A percentile compares a stretch with the other conserved stretches of the same genome.
Conservation (phyloP, 2,329 filamentous ascomycete genomes). For the Pseudogymnoascus sp. region DNA sequence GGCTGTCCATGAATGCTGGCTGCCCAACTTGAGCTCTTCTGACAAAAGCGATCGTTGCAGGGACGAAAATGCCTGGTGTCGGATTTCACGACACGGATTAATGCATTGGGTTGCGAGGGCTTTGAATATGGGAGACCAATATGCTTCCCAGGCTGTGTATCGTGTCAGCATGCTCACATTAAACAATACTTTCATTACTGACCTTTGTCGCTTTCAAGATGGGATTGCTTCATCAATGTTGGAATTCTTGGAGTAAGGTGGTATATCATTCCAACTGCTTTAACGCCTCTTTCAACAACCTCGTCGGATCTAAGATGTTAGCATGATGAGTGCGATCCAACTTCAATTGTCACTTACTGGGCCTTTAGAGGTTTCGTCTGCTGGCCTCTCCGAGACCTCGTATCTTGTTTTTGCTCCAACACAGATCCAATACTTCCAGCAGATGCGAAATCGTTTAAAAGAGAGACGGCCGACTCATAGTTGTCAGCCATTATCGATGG, state of each 20-base stretch:
- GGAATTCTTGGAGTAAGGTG: conserved; percentile 76
- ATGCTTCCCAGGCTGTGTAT: conserved; percentile 80
- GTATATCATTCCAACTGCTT: conserved; percentile 74
- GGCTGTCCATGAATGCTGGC: conserved; percentile 86
- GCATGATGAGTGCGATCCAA: conserved; percentile 17
- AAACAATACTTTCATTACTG: conserved; percentile 22
- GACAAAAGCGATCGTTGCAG: conserved; percentile 82
- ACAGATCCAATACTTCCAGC: conserved; percentile 66
- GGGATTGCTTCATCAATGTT: conserved; percentile 82
- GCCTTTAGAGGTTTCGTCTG: conserved; percentile 47
- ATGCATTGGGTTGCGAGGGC: conserved; percentile 83
- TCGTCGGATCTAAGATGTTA: conserved; percentile 52
- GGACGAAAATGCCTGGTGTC: conserved; percentile 77
- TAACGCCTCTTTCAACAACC: conserved; percentile 67
- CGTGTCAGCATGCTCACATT: conserved; percentile 20
- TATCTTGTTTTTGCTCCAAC: conserved; percentile 62
- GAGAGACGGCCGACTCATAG: conserved; percentile 76
- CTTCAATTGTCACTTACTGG: conserved; percentile 38
- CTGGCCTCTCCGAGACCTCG: conserved; percentile 32
- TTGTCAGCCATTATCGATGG: conserved; percentile 90
- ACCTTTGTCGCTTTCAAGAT: conserved; percentile 81
- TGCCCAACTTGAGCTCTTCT: conserved; percentile 70
- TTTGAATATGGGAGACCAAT: conserved; percentile 93
- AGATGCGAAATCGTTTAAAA: conserved; percentile 85
- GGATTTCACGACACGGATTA: conserved; percentile 88